Conservation (phyloP, 495 filamentous ascomycete genomes). For the Sabuloglossum arenarium region DNA sequence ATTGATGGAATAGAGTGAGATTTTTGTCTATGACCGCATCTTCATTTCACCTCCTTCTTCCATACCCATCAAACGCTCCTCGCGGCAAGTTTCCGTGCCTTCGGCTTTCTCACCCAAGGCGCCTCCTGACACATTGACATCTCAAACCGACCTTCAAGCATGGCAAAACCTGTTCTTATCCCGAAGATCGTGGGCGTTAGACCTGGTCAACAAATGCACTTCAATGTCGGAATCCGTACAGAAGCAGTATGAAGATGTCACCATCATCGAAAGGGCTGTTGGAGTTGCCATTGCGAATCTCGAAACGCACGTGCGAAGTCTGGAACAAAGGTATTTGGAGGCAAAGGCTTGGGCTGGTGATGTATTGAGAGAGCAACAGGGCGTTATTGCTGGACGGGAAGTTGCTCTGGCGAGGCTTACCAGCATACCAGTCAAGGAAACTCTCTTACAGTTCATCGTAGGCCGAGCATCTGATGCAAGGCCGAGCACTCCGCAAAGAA, state of each 20-base stretch:
- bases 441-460: background rate
- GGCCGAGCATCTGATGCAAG: background rate
- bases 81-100: slow-evolving; percentile 33
- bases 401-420: slow-evolving; percentile 38
- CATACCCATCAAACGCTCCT: slow-evolving; percentile 16
- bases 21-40: slow-evolving; percentile 70
- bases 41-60: slow-evolving; percentile 27
- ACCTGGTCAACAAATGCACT: slow-evolving; percentile 40
- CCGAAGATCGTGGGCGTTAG: slow-evolving; percentile 52
- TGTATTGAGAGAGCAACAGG: slow-evolving; percentile 46
- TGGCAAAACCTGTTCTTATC: slow-evolving; percentile 66
- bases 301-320: slow-evolving; percentile 47
- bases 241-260: slow-evolving; percentile 38
- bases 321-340: slow-evolving; percentile 55
- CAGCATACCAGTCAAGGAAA: slow-evolving; percentile 36
- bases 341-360: slow-evolving; percentile 52
- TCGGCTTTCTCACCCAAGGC: slow-evolving; percentile 32
- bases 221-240: slow-evolving; percentile 31
- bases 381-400: slow-evolving; percentile 46
- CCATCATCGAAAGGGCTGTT: slow-evolving; percentile 48
- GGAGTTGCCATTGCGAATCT: slow-evolving; percentile 67
- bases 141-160: slow-evolving; percentile 51
- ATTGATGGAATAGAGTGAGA: slow-evolving; percentile 41
- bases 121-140: slow-evolving; percentile 52
- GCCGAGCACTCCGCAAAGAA: slow-evolving; percentile 16